Conservation (phyloP, 768 basidiomycete genomes). For the Hysterangium stoloniferum region DNA sequence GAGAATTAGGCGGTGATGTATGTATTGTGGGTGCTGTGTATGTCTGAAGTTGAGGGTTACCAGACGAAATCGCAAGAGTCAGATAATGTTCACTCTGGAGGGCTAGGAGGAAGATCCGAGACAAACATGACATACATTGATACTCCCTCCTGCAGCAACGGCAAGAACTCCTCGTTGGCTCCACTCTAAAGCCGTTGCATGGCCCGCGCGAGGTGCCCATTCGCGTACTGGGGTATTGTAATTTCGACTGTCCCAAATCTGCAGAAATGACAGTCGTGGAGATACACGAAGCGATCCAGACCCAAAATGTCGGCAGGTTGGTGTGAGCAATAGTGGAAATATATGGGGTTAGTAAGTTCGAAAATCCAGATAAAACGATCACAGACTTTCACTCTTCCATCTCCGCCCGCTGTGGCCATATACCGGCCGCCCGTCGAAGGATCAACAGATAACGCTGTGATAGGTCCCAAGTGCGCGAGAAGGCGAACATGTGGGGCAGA, state of each 20-base stretch:
- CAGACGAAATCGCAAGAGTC: too few relatives aligned
- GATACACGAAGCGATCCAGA: too few relatives aligned
- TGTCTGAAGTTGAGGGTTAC: slow-evolving; percentile 37
- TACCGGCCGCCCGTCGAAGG: slow-evolving; percentile 80
- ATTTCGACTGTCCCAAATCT: slow-evolving; percentile 85
- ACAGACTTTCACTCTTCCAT: slow-evolving; percentile 75
- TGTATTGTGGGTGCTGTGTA: slow-evolving; percentile 35
- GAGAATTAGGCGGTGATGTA: background rate
- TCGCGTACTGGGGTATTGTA: slow-evolving; percentile 84
- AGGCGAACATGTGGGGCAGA: slow-evolving; percentile 88
- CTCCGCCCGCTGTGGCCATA: slow-evolving; percentile 84
- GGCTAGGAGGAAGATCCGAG: background rate
- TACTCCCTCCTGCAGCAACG: slow-evolving; percentile 73
- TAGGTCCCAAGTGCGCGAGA: slow-evolving; percentile 84
- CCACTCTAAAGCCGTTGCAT: slow-evolving; percentile 68
- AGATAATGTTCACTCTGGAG: background rate
- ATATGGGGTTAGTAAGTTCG: too few relatives aligned
- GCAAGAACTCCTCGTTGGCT: slow-evolving; percentile 79
- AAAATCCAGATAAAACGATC: background rate
- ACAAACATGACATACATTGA: slow-evolving; percentile 51
- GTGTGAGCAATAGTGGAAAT: background rate
- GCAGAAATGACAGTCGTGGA: background rate
- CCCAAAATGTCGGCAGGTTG: too few relatives aligned
- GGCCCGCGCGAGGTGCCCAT: slow-evolving; percentile 62
- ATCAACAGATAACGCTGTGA: slow-evolving; percentile 75